Evolutionary conservation across 1,284 basidiomycete species (phyloP).

Genomic region (Meira nashicola): DNA sequence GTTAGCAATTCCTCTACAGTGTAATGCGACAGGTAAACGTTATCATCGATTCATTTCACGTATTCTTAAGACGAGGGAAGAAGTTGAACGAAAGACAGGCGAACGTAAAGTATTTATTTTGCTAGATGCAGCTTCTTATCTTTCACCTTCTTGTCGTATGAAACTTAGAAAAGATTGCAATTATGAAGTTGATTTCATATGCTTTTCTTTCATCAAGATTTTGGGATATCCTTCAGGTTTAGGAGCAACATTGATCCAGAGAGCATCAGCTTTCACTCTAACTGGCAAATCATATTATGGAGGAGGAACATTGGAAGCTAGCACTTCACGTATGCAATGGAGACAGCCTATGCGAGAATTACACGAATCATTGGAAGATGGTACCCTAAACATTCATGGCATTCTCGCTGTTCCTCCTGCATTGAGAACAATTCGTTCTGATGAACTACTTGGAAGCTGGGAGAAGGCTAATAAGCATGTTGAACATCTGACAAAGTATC

Average conservation of each 20-base stretch:
- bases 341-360: slow-evolving; percentile 22
- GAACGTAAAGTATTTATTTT: slow-evolving; percentile 17
- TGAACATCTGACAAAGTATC: slow-evolving; percentile 13
- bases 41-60: slow-evolving; percentile 18
- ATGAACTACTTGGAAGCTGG: slow-evolving; percentile 20
- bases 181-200: slow-evolving; percentile 25
- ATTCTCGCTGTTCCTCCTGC: slow-evolving; percentile 27
- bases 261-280: slow-evolving; percentile 17
- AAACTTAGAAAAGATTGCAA: slow-evolving; percentile 8
- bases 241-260: slow-evolving; percentile 30
- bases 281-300: slow-evolving; percentile 27
- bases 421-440: slow-evolving; percentile 18
- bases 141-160: slow-evolving; percentile 26
- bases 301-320: slow-evolving; percentile 31
- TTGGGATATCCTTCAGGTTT: slow-evolving; percentile 38
- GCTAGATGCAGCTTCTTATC: slow-evolving; percentile 34
- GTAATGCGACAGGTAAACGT: slow-evolving; percentile 36
- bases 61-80: not conserved
- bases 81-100: not conserved
- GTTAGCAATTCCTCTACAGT: slow-evolving; percentile 32
- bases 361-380: slow-evolving; percentile 29
- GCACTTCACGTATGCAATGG: slow-evolving; percentile 23
- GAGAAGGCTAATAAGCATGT: slow-evolving; percentile 16
- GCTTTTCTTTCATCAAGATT: slow-evolving; percentile 42
- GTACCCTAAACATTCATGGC: slow-evolving; percentile 33